Conservation (phyloP, 2,329 filamentous ascomycete species). For the Microascus cirrosus region DNA sequence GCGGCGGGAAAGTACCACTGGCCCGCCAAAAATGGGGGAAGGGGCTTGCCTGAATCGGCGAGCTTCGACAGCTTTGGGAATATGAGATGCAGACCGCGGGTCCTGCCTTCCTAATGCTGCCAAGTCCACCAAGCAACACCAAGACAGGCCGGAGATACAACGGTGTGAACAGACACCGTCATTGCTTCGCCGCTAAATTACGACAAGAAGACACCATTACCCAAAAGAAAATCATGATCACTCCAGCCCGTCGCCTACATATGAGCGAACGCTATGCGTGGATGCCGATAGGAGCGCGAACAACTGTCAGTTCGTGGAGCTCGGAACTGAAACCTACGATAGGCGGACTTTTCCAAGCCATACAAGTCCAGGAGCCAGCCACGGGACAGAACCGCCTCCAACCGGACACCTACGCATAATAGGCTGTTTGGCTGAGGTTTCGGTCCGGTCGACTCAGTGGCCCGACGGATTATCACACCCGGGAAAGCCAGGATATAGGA, state of each 20-base stretch:
- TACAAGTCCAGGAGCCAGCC: not conserved
- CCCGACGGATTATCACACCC: not conserved
- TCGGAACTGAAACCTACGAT: not conserved
- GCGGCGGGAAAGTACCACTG: constrained; percentile 2
- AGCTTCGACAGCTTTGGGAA: not conserved
- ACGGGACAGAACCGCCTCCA: not conserved
- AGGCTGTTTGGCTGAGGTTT: not conserved
- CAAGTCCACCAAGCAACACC: not conserved
- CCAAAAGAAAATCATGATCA: not conserved
- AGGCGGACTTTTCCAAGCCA: not conserved
- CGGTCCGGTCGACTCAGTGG: not conserved
- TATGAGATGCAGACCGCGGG: not conserved
- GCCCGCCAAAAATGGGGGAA: constrained; percentile 4
- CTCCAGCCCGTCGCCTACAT: not conserved
- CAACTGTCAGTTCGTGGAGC: not conserved
- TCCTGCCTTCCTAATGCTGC: not conserved
- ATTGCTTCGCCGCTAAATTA: not conserved
- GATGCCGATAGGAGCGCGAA: too few relatives aligned
- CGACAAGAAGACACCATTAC: not conserved
- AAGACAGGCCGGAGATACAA: not conserved
- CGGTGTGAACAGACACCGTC: not conserved
- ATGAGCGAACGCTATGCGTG: not conserved
- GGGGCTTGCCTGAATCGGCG: constrained; percentile 2
- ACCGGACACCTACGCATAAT: not conserved
- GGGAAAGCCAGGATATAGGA: not conserved